Base-by-base conservation (phyloP, 1,139 yeast genomes). In the Geotrichum reessii region DNA sequence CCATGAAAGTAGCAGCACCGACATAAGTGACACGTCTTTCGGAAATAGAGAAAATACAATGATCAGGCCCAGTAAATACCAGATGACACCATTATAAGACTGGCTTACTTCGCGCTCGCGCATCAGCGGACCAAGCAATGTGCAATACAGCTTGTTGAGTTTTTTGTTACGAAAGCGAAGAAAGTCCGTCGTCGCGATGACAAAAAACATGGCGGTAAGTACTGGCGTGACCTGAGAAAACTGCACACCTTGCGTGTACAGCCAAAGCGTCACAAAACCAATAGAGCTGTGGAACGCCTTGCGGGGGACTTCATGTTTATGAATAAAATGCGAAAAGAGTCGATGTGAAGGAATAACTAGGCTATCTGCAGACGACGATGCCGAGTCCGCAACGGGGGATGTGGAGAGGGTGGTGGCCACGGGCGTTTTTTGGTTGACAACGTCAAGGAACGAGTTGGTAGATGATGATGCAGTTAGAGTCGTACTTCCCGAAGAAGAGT, bases 1-100 rank as follows among this genome's bases (percentile, higher is more conserved):
- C 98, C 98, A 93, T 69, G 97, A 87, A 63, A 93, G 80, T 59
- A 93, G 76, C 64, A 91, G 77, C 8, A 90, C 83, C 28, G 96
- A 80, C 76, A 91, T 78, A 27, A 92, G 76, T 1, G 86, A 78
- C 55, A 93, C 84, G 69, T 93, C 99, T 74, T 90, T 90, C 17
- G 95, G 86, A 66, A 84, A 85, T 19, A 83, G 71, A 1, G 78
- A 65, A 67, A 90, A 87, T 4, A 92, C 90, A 62, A 88, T 74
- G 33, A 84, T 75, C 57, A 90, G 76, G 1, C 99, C 99, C 4
- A 87, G 76, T 53, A 89, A 75, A 70, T 89, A 93, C 86, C 90
- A 93, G 55, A 89, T 79, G 6, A 86, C 90, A 7, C 99, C 99
- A 71, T 91, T 92, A 67, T 81, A 84, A 22, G 62, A 57, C 62